Evolutionary conservation across 2,329 filamentous ascomycete genomes (phyloP).

Genomic region (Pseudogymnoascus sp.): DNA sequence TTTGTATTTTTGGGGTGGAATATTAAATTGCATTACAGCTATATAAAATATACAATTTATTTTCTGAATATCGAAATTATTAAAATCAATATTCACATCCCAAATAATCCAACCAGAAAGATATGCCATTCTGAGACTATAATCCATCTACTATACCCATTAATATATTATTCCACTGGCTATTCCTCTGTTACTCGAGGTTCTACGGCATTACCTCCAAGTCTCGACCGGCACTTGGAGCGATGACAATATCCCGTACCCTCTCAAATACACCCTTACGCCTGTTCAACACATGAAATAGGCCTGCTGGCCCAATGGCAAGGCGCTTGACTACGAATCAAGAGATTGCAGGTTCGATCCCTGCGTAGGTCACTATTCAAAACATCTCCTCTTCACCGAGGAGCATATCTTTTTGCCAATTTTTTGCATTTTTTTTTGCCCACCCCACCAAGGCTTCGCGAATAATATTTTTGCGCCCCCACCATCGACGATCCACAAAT

Average conservation of each 20-base stretch:
- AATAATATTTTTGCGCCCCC: background rate
- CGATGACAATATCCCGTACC: background rate
- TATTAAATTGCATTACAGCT: background rate
- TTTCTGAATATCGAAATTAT: background rate
- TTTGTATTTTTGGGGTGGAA: background rate
- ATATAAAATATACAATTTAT: background rate
- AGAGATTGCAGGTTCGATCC: conserved; percentile 33
- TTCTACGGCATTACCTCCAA: background rate
- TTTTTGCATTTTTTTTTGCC: background rate
- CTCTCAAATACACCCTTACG: background rate
- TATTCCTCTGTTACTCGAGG: background rate
- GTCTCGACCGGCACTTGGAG: background rate
- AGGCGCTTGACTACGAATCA: conserved; percentile 49
- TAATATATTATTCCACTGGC: background rate
- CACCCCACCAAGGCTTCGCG: background rate
- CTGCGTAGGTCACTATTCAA: conserved; percentile 17
- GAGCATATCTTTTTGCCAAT: background rate
- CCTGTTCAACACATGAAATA: background rate
- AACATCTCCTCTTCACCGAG: background rate
- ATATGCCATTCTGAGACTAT: background rate
- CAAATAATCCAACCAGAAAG: background rate
- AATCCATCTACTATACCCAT: background rate
- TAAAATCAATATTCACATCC: background rate
- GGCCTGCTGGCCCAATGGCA: conserved; percentile 45
- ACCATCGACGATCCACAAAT: background rate